Evolutionary conservation across 176 grass and related monocot genomes (phyloP).

Genomic region (Musa beccarii): DNA sequence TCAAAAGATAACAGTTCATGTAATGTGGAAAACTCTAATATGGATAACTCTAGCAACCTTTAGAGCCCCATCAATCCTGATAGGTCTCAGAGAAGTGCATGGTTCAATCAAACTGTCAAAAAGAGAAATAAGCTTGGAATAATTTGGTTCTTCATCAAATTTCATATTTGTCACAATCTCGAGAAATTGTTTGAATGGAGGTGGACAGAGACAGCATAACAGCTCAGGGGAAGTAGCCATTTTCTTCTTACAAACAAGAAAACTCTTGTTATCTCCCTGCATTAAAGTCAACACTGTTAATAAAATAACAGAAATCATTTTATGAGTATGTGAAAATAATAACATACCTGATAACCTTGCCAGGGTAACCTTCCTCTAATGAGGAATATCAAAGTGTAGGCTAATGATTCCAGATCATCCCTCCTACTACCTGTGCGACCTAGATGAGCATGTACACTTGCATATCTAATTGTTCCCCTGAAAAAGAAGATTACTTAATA

Average conservation of each 20-base stretch:
- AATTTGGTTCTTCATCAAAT: conserved; percentile 87
- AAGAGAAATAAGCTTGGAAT: conserved; percentile 61
- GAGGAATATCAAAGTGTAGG: conserved; percentile 82
- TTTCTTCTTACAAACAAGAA: conserved; percentile 95
- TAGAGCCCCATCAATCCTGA: conserved; percentile 80
- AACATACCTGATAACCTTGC: conserved; percentile 87
- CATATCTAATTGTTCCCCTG: conserved; percentile 89
- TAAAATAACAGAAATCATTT: conserved; percentile 13
- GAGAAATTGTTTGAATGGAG: conserved; percentile 79
- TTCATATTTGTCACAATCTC: conserved; percentile 78
- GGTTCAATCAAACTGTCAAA: conserved; percentile 73
- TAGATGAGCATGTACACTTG: conserved; percentile 89
- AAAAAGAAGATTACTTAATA: conserved; percentile 18
- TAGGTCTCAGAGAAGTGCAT: conserved; percentile 46
- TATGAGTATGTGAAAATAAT: conserved; percentile 5
- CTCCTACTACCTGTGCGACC: conserved; percentile 79
- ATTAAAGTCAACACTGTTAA: conserved; percentile 21
- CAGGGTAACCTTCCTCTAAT: conserved; percentile 80
- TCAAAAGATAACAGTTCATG: not conserved
- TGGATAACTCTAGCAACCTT: conserved; percentile 38
- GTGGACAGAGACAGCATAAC: conserved; percentile 60
- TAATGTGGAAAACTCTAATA: not conserved
- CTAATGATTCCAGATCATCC: conserved; percentile 87
- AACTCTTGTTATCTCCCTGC: conserved; percentile 85
- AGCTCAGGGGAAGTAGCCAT: conserved; percentile 65